Conservation (phyloP, 345 rosid species). For the Populus pruinosa region DNA sequence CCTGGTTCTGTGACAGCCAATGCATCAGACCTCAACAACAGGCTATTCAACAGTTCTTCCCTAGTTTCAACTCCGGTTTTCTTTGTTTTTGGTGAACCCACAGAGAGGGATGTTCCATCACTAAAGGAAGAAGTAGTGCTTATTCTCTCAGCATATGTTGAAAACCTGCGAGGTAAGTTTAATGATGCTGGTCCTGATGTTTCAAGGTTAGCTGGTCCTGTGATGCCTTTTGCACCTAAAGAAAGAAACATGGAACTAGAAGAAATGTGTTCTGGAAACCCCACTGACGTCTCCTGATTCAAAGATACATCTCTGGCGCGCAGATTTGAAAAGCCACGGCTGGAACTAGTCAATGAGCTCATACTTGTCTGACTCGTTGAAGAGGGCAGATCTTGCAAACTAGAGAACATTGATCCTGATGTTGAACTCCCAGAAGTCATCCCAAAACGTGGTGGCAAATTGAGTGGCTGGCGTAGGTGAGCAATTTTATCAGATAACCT, state of each 20-base stretch:
- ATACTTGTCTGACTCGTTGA: constrained; percentile 48
- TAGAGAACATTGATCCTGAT: constrained; percentile 63
- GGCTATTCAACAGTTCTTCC: constrained; percentile 59
- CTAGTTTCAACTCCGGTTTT: constrained; percentile 85
- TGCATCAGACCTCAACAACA: constrained; percentile 59
- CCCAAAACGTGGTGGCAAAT: constrained; percentile 60
- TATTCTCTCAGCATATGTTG: constrained; percentile 84
- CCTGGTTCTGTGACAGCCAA: constrained; percentile 46
- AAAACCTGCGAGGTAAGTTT: constrained; percentile 56
- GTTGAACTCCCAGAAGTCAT: constrained; percentile 50
- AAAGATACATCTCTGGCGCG: constrained; percentile 47
- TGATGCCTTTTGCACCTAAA: constrained; percentile 39
- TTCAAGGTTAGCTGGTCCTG: constrained; percentile 48
- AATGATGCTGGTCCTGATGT: constrained; percentile 47
- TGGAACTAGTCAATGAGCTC: constrained; percentile 38
- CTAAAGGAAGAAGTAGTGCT: constrained; percentile 73
- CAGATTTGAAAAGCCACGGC: constrained; percentile 43
- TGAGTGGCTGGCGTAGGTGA: constrained; percentile 46
- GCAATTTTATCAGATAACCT: constrained; percentile 65
- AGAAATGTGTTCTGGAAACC: constrained; percentile 49
- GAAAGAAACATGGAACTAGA: constrained; percentile 51
- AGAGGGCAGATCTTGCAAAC: constrained; percentile 57
- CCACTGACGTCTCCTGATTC: constrained; percentile 47
- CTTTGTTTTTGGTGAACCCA: constrained; percentile 82
- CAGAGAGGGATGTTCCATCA: constrained; percentile 53